These are phyloP conservation scores for Chlorella sp. DNA, from an alignment of 139 green algal genomes.

Conservation along the genomic window DNA sequence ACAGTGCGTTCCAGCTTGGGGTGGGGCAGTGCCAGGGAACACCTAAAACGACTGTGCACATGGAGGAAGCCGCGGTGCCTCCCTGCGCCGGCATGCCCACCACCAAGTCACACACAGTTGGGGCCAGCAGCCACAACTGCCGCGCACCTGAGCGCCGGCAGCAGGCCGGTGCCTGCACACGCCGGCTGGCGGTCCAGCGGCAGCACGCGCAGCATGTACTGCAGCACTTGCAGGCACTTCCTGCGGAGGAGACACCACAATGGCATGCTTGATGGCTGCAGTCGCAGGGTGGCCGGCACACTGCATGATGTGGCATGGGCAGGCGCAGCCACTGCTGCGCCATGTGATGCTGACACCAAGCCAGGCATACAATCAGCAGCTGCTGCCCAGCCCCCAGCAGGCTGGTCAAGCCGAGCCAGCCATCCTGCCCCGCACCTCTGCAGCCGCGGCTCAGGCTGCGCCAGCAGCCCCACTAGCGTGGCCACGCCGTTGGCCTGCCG, in stretches of 20 bases:
- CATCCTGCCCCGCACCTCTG: constrained; percentile 6
- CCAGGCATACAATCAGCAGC: too few species aligned
- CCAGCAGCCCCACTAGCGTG: constrained; percentile 27
- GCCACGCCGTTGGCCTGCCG: neutral
- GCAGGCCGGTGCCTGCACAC: neutral
- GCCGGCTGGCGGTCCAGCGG: constrained; percentile 34
- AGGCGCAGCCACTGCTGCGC: too few species aligned
- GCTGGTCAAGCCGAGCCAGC: neutral
- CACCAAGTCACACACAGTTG: too few species aligned
- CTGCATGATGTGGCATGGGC: neutral
- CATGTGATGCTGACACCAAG: too few species aligned
- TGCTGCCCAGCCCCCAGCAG: too few species aligned
- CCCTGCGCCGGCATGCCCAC: too few species aligned
- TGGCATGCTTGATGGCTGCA: too few species aligned
- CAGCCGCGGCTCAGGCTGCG: constrained; percentile 15
- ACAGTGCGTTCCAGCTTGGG: neutral
- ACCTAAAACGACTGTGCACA: too few species aligned
- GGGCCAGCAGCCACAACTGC: too few species aligned
- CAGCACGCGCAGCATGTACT: constrained; percentile 47
- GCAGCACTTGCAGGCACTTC: constrained; percentile 67
- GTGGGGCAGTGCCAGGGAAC: neutral
- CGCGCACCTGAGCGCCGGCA: neutral
- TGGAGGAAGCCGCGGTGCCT: too few species aligned
- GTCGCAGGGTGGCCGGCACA: too few species aligned
- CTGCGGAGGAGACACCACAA: neutral